phyloP scores from a whole-genome alignment of 2,329 filamentous ascomycete species.

The Sclerotinia spermophila region DNA sequence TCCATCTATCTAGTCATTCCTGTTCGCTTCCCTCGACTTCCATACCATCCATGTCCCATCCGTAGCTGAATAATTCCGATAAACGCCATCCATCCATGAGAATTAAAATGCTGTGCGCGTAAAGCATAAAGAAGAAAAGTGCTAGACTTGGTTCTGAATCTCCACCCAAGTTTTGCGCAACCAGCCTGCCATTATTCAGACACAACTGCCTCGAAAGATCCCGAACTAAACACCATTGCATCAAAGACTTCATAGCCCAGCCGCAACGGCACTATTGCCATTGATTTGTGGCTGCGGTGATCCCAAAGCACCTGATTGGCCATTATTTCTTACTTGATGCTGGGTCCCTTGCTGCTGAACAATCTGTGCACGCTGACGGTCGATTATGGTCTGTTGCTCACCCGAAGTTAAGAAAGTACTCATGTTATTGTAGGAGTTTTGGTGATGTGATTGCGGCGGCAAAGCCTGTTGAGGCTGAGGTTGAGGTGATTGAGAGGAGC shows the following conservation, averaged over 20 bases:
- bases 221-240: conserved; percentile 6
- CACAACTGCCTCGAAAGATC: not conserved
- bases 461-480: conserved; percentile 20
- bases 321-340: conserved; percentile 33
- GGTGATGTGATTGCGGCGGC: conserved; percentile 7
- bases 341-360: conserved; percentile 36
- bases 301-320: conserved; percentile 31
- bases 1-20: conserved; percentile 10
- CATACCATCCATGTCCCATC: conserved; percentile 9
- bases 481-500: conserved; percentile 27
- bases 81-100: conserved; percentile 17
- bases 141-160: not conserved
- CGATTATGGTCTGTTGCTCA: conserved; percentile 39
- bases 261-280: conserved; percentile 27
- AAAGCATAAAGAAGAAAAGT: conserved; percentile 12
- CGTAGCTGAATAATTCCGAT: not conserved
- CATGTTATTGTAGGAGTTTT: conserved; percentile 23
- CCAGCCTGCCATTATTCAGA: conserved; percentile 11
- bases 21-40: conserved; percentile 4
- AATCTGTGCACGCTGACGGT: conserved; percentile 38
- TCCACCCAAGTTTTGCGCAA: not conserved
- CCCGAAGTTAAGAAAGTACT: conserved; percentile 36
- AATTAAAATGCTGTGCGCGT: conserved; percentile 12
- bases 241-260: conserved; percentile 2
- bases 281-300: conserved; percentile 32